Evolutionary conservation across 495 filamentous ascomycete species (phyloP), one percentile per base, ranked within the genome.

Genomic region (Podospora pseudoanserina): DNA sequence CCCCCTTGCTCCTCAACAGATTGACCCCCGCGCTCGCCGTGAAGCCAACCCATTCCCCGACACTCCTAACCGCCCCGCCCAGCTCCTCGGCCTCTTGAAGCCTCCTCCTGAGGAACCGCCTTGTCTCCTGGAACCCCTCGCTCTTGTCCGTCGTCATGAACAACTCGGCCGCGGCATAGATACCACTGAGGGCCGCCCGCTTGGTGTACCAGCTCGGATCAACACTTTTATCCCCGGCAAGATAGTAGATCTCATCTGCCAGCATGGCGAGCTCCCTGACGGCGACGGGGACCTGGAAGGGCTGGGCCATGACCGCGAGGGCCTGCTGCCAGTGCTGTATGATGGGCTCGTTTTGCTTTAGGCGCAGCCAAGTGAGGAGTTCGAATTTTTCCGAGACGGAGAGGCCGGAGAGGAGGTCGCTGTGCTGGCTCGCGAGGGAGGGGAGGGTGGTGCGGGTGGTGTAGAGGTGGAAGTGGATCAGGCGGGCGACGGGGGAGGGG

Each of bases 131-230:
- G 70, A 89, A 92, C 16, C 86, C 87, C 0, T 82, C 76, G 0
- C 87, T 90, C 65, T 76, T 79, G 76, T 98, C 96, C 58, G 90
- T 90, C 18, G 93, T 98, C 94, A 97, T 96, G 78, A 93, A 93
- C 3, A 97, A 80, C 78, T 99, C 95, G 30, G 90, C 86, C 54
- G 88, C 90, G 27, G 92, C 91, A 75, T 98, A 99, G 71, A 97
- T 87, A 13, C 87, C 83, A 3, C 90, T 86, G 5, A 98, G 81
- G 1, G 87, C 87, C 5, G 89, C 86, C 5, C 95, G 88, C 77
- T 95, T 95, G 65, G 93, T 91, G 76, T 98, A 99, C 95, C 95
- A 98, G 13, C 85, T 86, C 0, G 87, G 84, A 74, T 97, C 94
- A 69, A 97, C 90, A 16, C 87, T 86, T 4, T 79, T 80, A 76